These are phyloP conservation scores for Sistotremastrum suecicum DNA, from an alignment of 768 basidiomycete genomes.

Conservation along the genomic window DNA sequence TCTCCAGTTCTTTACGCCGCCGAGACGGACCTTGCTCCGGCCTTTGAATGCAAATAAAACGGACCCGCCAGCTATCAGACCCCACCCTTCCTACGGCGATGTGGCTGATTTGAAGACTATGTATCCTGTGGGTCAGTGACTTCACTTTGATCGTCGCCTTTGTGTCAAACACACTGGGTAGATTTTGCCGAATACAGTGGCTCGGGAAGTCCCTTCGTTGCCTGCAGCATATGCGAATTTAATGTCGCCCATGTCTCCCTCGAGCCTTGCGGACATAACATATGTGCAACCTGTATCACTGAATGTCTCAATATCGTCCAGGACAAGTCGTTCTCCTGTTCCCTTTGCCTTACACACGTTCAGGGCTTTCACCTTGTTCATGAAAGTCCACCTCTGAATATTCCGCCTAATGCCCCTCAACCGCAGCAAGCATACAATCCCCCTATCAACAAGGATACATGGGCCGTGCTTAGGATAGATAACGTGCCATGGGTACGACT, in stretches of 20 bases:
- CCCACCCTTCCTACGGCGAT: too few relatives aligned
- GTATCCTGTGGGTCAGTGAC: too few relatives aligned
- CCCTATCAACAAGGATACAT: constrained; percentile 20
- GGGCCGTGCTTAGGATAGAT: constrained; percentile 66
- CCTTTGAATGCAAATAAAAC: too few relatives aligned
- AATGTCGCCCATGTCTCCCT: constrained; percentile 17
- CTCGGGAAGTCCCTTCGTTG: too few relatives aligned
- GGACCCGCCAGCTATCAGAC: too few relatives aligned
- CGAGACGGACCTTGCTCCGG: too few relatives aligned
- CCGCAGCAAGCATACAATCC: constrained; percentile 4
- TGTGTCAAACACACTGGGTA: too few relatives aligned
- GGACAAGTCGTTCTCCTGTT: constrained; percentile 79
- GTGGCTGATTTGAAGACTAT: too few relatives aligned
- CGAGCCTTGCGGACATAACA: constrained; percentile 58
- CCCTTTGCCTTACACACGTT: constrained; percentile 60
- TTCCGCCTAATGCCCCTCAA: constrained; percentile 1
- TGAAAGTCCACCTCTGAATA: not conserved
- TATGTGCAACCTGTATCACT: constrained; percentile 73
- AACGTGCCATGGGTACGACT: constrained; percentile 75
- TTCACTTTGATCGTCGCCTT: too few relatives aligned
- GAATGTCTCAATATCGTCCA: constrained; percentile 82
- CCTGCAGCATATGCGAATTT: too few relatives aligned
- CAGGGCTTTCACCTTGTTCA: constrained; percentile 44
- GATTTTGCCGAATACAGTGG: too few relatives aligned
- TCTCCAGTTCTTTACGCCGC: too few relatives aligned